Evolutionary conservation across 2,329 filamentous ascomycete genomes (phyloP), one percentile per base, ranked within the genome.

Genomic region (Phialemoniopsis sp.): DNA sequence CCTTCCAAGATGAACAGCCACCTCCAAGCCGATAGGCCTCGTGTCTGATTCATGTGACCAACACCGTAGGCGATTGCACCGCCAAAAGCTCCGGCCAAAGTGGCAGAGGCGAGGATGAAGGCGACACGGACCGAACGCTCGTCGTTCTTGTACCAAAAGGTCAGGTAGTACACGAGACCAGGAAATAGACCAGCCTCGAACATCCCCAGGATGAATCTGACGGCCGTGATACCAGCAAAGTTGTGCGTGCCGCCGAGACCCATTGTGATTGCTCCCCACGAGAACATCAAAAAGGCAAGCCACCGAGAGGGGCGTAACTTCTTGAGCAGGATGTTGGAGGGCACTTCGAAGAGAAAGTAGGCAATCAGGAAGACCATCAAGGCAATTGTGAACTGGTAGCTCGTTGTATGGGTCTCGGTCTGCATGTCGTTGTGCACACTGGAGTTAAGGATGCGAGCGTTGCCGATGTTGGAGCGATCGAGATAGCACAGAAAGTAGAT

Each of bases 61-160:
- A 89, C 82, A 1, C 71, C 83, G 44, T 82, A 88, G 1, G 85
- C 85, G 8, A 89, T 74, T 2, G 87, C 71, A 3, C 86, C 85
- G 9, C 85, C 84, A 47, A 80, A 87, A 13, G 85, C 85, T 5
- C 85, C 85, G 0, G 83, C 82, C 1, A 88, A 67, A 0, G 85
- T 85, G 2, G 83, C 80, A 13, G 72, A 78, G n/a, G 82, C 77
- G 42, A 89, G 81, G 2, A 89, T 75, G 43, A 86, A 81, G 3
- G 82, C 82, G 3, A 88, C 80, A 5, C 85, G 73, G n/a, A 87
- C 62, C 16, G 82, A 84, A 4, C 86, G 72, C 60, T 89, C 85
- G 15, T 78, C 72, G 48, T 78, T 77, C 34, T 74, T 80, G 58
- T 89, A 89, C 72, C 86, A 89, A 45, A 87, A 78, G 0, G 85